Evolutionary conservation across 768 basidiomycete species (phyloP), one percentile per base, ranked within the genome.

Genomic region (Leucocoprinus birnbaumii): DNA sequence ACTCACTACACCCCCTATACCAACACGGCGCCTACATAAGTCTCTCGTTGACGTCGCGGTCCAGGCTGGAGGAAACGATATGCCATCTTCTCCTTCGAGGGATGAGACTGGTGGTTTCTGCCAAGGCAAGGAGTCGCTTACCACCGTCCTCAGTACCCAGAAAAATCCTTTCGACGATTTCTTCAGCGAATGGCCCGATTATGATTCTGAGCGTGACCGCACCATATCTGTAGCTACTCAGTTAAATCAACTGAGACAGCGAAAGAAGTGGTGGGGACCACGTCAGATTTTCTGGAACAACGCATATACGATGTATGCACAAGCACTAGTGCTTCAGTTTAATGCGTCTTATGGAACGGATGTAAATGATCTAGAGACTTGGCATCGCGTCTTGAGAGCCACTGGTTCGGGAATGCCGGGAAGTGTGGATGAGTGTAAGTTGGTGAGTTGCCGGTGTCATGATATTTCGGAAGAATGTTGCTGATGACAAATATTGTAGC

Each of bases 331-430:
- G 3, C 24, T 41, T 25, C 60, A 63, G 11, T 72, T 72, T 60
- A 68, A 65, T 25, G 24, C 24, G 3, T 61, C 57, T 1, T 72
- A 65, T 25, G 71, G 71, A 4, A 66, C 52, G 3, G 62, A 73
- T 25, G 67, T 58, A 6, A 47, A 65, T 31, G 58, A 64, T 52
- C 44, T 70, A 6, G 53, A 51, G 14, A 55, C 59, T 3, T 68
- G 68, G 68, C 56, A 59, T 38, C 27, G 14, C 52, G 16, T 44
- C 41, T 14, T 13, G 34, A 16, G 22, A 35, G 3, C 9, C 51
- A 10, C 27, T n/a, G 7, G 18, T 3, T 8, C 22, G 5, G 41
- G 41, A 1, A n/a, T 52, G 9, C 57, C 59, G 14, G 22, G 31
- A 3, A 51, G 43, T 8, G 31, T 47, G 16, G 31, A 51, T 41